Percentiles rank a stretch among this genome's conserved stretches.
Evolutionary conservation across 2,329 filamentous ascomycete species (phyloP).

Genomic region (Hypoxylon sp.): DNA sequence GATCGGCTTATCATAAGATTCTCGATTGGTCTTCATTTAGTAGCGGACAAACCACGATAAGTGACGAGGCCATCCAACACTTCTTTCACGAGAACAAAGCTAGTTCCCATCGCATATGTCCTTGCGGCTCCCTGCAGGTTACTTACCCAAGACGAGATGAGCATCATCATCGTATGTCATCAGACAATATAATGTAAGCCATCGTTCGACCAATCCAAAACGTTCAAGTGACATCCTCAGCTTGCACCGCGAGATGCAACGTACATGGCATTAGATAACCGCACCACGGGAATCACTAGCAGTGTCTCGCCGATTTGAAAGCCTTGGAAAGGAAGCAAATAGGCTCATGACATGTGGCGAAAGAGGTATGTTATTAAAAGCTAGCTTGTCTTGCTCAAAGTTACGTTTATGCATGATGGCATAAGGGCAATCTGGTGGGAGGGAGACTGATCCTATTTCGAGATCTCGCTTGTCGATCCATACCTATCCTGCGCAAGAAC

Average conservation of each 20-base stretch:
- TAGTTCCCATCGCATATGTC: neutral
- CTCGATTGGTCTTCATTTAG: slow-evolving; percentile 14
- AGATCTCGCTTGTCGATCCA: slow-evolving; percentile 27
- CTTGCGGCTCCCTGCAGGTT: slow-evolving; percentile 24
- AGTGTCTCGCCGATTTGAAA: slow-evolving; percentile 6
- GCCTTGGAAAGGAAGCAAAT: slow-evolving; percentile 34
- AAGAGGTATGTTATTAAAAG: neutral
- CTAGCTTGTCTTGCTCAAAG: slow-evolving; percentile 1
- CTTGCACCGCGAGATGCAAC: slow-evolving; percentile 9
- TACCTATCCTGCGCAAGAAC: slow-evolving; percentile 11
- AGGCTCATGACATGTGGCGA: slow-evolving; percentile 40
- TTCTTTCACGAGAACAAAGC: slow-evolving; percentile 7
- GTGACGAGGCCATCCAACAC: slow-evolving; percentile 4
- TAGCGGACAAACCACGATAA: slow-evolving; percentile 14
- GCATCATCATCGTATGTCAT: slow-evolving; percentile 34
- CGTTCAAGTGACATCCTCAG: neutral
- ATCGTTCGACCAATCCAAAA: slow-evolving; percentile 36
- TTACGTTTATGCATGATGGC: slow-evolving; percentile 8
- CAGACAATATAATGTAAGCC: slow-evolving; percentile 19
- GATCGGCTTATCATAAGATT: slow-evolving; percentile 13
- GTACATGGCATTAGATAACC: slow-evolving; percentile 20
- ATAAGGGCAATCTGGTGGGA: slow-evolving; percentile 15
- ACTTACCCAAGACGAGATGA: neutral
- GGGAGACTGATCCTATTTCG: slow-evolving; percentile 1
- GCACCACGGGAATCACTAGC: slow-evolving; percentile 14